Conservation (phyloP, 306 rosid genomes). For the Pterocarpus santalinus region DNA sequence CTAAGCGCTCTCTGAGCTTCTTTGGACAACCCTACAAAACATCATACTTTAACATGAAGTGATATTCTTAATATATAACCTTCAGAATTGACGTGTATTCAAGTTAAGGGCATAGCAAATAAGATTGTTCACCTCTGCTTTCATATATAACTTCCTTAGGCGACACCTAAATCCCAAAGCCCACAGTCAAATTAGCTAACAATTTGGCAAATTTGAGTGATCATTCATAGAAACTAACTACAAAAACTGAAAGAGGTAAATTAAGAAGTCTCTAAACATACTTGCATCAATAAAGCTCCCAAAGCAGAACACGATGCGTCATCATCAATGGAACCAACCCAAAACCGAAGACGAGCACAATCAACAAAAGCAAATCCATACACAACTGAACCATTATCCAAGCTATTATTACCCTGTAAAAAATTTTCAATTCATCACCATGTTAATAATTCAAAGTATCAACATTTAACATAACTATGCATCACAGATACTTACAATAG, state of each 20-base stretch:
- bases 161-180: constrained; percentile 74
- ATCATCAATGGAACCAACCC: constrained; percentile 90
- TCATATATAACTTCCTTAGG: constrained; percentile 91
- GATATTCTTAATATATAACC: constrained; percentile 24
- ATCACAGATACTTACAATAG: constrained; percentile 10
- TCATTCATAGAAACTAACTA: constrained; percentile 30
- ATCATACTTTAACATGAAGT: constrained; percentile 33
- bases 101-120: constrained; percentile 30
- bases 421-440: constrained; percentile 35
- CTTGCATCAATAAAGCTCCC: constrained; percentile 94
- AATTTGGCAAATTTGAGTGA: constrained; percentile 34
- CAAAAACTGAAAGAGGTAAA: constrained; percentile 30
- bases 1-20: constrained; percentile 82
- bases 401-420: constrained; percentile 61
- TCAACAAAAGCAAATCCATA: constrained; percentile 96
- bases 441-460: constrained; percentile 27
- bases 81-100: constrained; percentile 33
- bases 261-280: constrained; percentile 53
- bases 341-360: constrained; percentile 87
- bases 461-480: constrained; percentile 28
- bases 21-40: constrained; percentile 74
- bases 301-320: constrained; percentile 86
- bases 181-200: constrained; percentile 44
- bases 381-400: constrained; percentile 68
- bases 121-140: constrained; percentile 69